Base-by-base conservation (phyloP, 139 green algal species). In the Coccomyxa sp. region DNA sequence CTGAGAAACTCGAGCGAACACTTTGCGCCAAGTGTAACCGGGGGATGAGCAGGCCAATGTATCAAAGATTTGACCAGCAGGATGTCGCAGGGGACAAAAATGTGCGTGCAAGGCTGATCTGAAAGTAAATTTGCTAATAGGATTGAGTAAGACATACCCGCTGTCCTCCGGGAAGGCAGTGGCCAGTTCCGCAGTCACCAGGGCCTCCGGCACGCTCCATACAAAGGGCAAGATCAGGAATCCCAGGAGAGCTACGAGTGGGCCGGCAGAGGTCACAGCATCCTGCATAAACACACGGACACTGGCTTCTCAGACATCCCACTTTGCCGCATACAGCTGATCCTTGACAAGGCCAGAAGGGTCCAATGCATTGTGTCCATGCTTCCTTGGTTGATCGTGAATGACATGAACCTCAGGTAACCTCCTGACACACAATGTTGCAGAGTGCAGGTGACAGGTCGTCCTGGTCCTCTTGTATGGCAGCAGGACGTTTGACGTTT, bases 101-200 rank as follows among this genome's bases (percentile, higher is more conserved):
- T 51, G 38, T 51, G 38, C 38, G 7, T n/a, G 38, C 38, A 51
- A n/a, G n/a, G n/a, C n/a, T n/a, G n/a, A n/a, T n/a, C 38, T 51
- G 38, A 51, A 7, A 11, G 3, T 51, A 7, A 51, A 51, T 7
- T 51, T 7, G 3, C 38, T 51, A 51, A 11, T 51, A 51, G 38
- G 38, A 51, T 7, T 51, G 63, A 71, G 10, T 21, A 11, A 68
- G 18, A 98, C 96, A 77, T 88, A 92, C 58, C 96, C 96, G 78
- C 90, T 94, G 88, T 99, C 97, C 88, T 99, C 96, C 9, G 96
- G 96, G 82, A 99, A 99, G 10, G 95, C 89, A 13, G 96, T 99
- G 18, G 94, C 93, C 58, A 99, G 85, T 85, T 96, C 93, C 71
- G 96, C 95, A 13, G 95, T 98, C 67, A 98, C 91, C 71, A 98